Percentiles rank a stretch among this genome's conserved stretches.
phyloP scores from a whole-genome alignment of 306 rosid species.

The Comarum palustre region DNA sequence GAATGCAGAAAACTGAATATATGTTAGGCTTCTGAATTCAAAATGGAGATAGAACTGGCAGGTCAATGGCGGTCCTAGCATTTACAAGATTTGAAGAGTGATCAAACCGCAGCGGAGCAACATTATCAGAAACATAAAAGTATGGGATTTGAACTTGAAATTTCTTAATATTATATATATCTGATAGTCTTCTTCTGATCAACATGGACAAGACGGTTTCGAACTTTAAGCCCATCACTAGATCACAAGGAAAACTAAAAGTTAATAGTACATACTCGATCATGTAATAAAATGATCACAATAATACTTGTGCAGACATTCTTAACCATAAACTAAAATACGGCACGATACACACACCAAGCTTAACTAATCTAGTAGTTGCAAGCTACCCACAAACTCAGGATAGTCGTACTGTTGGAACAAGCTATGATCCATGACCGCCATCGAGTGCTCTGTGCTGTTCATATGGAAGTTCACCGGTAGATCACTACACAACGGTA shows the following conservation, averaged over 20 bases:
- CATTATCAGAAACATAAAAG: not conserved
- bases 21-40: not conserved
- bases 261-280: not conserved
- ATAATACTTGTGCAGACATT: not conserved
- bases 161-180: not conserved
- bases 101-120: not conserved
- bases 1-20: not conserved
- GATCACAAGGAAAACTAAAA: not conserved
- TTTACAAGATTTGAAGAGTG: not conserved
- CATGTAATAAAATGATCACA: not conserved
- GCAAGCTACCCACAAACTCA: conserved; percentile 41
- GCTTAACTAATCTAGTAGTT: not conserved
- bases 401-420: conserved; percentile 43
- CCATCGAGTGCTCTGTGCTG: conserved; percentile 20
- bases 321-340: no score
- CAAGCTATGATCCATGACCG: conserved; percentile 37
- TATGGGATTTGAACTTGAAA: not conserved
- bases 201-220: not conserved
- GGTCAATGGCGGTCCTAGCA: not conserved
- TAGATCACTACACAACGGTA: conserved; percentile 10
- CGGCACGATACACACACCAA: not conserved
- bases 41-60: not conserved
- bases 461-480: conserved; percentile 25
- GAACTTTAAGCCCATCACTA: not conserved
- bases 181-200: not conserved